A percentile compares a stretch with the other conserved stretches of the same genome.
Conservation (phyloP, 2,329 filamentous ascomycete genomes). For the Cryphonectria carpinicola region DNA sequence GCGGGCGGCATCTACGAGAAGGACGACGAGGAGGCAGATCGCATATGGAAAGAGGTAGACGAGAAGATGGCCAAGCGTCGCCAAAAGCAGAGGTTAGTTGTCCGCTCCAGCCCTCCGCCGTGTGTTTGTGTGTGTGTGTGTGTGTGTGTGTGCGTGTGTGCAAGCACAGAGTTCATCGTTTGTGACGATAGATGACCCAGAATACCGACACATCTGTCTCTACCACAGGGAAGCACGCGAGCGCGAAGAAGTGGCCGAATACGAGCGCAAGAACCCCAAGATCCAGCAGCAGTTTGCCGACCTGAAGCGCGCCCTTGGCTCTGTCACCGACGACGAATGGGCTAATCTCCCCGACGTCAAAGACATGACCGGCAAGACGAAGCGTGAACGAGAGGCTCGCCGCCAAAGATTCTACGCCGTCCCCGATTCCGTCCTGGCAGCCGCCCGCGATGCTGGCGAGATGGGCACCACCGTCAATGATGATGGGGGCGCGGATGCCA, state of each 20-base stretch:
- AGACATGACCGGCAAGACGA: slow-evolving; percentile 93
- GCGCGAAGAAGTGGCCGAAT: slow-evolving; percentile 86
- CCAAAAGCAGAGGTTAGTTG: slow-evolving; percentile 84
- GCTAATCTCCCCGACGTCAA: slow-evolving; percentile 93
- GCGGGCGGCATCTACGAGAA: slow-evolving; percentile 95
- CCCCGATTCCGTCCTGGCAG: slow-evolving; percentile 91
- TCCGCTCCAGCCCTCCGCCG: slow-evolving; percentile 41
- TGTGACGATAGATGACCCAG: slow-evolving; percentile 67
- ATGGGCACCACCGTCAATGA: slow-evolving; percentile 88
- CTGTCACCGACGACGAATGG: slow-evolving; percentile 95
- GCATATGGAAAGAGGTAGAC: slow-evolving; percentile 93
- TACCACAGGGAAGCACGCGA: slow-evolving; percentile 89
- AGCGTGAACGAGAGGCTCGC: slow-evolving; percentile 79
- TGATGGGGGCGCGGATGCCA: slow-evolving; percentile 58
- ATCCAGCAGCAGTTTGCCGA: slow-evolving; percentile 98
- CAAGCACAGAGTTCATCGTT: slow-evolving; percentile 67
- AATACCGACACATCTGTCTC: slow-evolving; percentile 72
- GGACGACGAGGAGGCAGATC: slow-evolving; percentile 96
- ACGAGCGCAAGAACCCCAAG: slow-evolving; percentile 96
- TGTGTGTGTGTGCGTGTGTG: slow-evolving; percentile 32
- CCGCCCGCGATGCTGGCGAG: slow-evolving; percentile 78
- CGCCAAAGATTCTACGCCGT: slow-evolving; percentile 93
- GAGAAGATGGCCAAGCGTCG: slow-evolving; percentile 94
- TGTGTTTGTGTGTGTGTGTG: not conserved
- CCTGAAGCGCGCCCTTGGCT: slow-evolving; percentile 85